Evolutionary conservation across 192 early-diverging fungal species (phyloP), one percentile per base, ranked within the genome.

Genomic region (Coemansia sp.): DNA sequence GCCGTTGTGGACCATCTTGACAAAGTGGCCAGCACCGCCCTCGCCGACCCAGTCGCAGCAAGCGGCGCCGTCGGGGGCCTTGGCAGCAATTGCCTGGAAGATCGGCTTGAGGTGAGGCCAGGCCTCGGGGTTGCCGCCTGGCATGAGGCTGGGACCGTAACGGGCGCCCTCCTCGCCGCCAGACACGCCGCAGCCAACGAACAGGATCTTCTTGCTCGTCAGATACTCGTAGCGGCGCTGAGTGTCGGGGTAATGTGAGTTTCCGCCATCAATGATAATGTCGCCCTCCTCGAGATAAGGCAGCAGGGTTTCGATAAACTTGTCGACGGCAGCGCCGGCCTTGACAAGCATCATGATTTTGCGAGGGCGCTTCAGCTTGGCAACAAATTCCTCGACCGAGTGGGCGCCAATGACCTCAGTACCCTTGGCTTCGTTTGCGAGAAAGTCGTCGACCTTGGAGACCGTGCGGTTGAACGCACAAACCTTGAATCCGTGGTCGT

Each of bases 1-100:
- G 76, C 95, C 95, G 83, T 99, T 99, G 90, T 99, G 96, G 58
- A 99, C 95, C 97, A 99, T 97, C 90, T 99, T 99, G 86, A 99
- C 95, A 84, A 96, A 99, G 89, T 99, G 96, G 43, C 95, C 97
- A 27, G 97, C 92, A 25, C 97, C 97, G 53, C 90, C 90, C 72
- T 96, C 95, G 70, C 97, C 96, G 67, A 99, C 97, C 96, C 96
- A 97, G 86, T 99, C 97, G 77, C 97, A 99, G 89, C 97, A 99
- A 29, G 97, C 89, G 36, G 89, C 90, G 79, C 87, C 86, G 35
- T 88, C 84, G 71, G 77, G 77, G 42, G 94, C 94, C 86, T 92
- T 93, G 78, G 96, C 96, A 60, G 95, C 85, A 71, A 96, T 91
- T 31, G 91, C 88, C 85, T 99, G 97, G 91, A 99, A 99, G 70